phyloP scores from a whole-genome alignment of 1,284 basidiomycete species.

The Apiotrichum montevideense region DNA sequence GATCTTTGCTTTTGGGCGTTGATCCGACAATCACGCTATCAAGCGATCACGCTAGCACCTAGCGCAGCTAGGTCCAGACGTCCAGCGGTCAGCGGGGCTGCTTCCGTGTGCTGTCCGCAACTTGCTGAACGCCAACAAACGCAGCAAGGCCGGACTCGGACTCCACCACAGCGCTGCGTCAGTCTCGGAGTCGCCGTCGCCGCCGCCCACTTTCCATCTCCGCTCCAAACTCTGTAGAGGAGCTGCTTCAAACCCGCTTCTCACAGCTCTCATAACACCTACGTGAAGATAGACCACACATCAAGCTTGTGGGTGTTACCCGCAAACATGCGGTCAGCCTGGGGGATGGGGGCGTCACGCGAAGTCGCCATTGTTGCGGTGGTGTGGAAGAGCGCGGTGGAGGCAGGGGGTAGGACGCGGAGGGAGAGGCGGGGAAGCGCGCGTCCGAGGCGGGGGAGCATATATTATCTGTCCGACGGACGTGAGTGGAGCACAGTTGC shows the following conservation, averaged over 20 bases:
- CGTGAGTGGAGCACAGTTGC: not conserved
- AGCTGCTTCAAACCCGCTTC: not conserved
- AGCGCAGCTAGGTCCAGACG: no score
- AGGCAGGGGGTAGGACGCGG: not conserved
- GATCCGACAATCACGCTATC: no score
- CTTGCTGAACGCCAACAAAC: no score
- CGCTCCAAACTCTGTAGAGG: no score
- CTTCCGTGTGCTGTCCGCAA: no score
- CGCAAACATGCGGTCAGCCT: constrained; percentile 41
- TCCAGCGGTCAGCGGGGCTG: no score
- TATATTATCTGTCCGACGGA: not conserved
- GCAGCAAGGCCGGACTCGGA: no score
- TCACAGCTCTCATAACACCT: constrained; percentile 27
- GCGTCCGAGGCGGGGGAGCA: constrained; percentile 6
- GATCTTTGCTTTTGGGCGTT: no score
- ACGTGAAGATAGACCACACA: constrained; percentile 93
- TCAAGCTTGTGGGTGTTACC: constrained; percentile 55
- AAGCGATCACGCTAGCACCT: no score
- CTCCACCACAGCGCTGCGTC: no score
- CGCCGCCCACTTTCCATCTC: no score
- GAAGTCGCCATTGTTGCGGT: constrained; percentile 25
- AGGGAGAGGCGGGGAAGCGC: not conserved
- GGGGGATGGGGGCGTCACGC: constrained; percentile 28
- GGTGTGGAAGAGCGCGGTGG: not conserved
- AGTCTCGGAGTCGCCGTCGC: no score